Percentiles rank a stretch among this genome's conserved stretches.
Evolutionary conservation across 2,329 filamentous ascomycete genomes (phyloP).

Genomic region (Diaporthe nobilis): DNA sequence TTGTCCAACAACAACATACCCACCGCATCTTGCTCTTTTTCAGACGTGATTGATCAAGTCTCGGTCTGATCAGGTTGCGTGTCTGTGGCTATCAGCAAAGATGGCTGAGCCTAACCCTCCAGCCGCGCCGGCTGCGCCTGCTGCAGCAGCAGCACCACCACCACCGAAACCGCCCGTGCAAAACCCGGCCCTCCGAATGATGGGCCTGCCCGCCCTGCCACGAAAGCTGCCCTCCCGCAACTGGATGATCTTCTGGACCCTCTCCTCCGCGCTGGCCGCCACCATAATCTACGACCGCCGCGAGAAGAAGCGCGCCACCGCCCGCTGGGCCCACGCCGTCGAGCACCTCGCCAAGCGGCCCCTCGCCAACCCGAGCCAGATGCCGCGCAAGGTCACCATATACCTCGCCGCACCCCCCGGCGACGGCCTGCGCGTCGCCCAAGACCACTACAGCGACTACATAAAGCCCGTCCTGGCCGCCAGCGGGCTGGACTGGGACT

Average conservation of each 20-base stretch:
- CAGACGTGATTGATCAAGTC: not conserved
- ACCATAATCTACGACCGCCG: conserved; percentile 93
- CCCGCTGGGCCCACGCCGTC: conserved; percentile 89
- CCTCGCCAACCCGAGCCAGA: conserved; percentile 72
- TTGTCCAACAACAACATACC: not conserved
- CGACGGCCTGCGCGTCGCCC: conserved; percentile 85
- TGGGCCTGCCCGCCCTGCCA: conserved; percentile 88
- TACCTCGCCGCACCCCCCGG: conserved; percentile 89
- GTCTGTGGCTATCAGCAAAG: conserved; percentile 6
- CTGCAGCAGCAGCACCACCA: conserved; percentile 44
- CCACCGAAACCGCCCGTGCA: conserved; percentile 61
- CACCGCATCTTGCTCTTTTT: not conserved
- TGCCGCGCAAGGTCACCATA: conserved; percentile 88
- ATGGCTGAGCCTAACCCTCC: conserved; percentile 40
- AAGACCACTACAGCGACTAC: conserved; percentile 96
- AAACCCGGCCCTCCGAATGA: conserved; percentile 82
- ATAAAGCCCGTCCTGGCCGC: conserved; percentile 93
- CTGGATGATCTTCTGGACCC: conserved; percentile 94
- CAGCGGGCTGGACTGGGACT: conserved; percentile 95
- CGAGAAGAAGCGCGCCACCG: conserved; percentile 86
- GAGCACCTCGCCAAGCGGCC: conserved; percentile 86
- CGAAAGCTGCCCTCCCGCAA: conserved; percentile 92
- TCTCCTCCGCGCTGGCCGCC: conserved; percentile 82
- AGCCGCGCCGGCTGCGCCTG: conserved; percentile 45
- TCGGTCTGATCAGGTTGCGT: not conserved